Evolutionary conservation across 345 rosid species (phyloP).

Genomic region (Anastatica hierochuntica): DNA sequence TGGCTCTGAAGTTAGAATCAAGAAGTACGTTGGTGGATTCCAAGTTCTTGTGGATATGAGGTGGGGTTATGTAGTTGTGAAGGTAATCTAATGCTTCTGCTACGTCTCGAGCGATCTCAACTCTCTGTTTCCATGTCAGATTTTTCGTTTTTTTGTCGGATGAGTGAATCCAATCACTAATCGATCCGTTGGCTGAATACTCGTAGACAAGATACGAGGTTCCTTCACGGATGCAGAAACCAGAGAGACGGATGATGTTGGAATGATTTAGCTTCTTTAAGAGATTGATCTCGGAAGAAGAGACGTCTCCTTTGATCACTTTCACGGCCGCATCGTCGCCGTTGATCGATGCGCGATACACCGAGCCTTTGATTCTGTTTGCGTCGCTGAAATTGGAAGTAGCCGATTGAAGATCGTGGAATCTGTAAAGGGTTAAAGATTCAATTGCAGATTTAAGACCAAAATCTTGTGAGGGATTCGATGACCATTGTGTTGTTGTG

Average conservation of each 20-base stretch:
- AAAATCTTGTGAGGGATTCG: slow-evolving; percentile 19
- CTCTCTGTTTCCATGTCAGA: slow-evolving; percentile 79
- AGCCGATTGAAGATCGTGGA: slow-evolving; percentile 46
- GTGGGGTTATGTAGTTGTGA: slow-evolving; percentile 67
- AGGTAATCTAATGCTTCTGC: slow-evolving; percentile 81
- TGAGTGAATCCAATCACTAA: slow-evolving; percentile 53
- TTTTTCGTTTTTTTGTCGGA: slow-evolving; percentile 22
- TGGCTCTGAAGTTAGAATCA: slow-evolving; percentile 65
- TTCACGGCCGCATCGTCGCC: slow-evolving; percentile 74
- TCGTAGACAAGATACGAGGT: slow-evolving; percentile 77
- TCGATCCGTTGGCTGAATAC: slow-evolving; percentile 58
- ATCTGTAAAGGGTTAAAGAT: slow-evolving; percentile 52
- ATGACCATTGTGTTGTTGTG: slow-evolving; percentile 31
- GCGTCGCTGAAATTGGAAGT: slow-evolving; percentile 49
- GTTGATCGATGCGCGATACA: slow-evolving; percentile 52
- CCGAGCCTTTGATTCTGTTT: slow-evolving; percentile 54
- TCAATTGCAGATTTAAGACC: slow-evolving; percentile 49
- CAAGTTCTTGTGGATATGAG: slow-evolving; percentile 75
- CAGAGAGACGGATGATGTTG: slow-evolving; percentile 75
- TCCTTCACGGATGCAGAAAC: slow-evolving; percentile 67
- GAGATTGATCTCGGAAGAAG: slow-evolving; percentile 58
- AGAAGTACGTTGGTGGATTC: slow-evolving; percentile 68
- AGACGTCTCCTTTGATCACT: slow-evolving; percentile 72
- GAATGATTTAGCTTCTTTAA: slow-evolving; percentile 71
- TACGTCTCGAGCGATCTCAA: slow-evolving; percentile 52